A percentile compares a stretch with the other conserved stretches of the same genome.
These are phyloP conservation scores for Gremmenia infestans DNA, from an alignment of 2,329 filamentous ascomycete genomes.

Conservation along the genomic window DNA sequence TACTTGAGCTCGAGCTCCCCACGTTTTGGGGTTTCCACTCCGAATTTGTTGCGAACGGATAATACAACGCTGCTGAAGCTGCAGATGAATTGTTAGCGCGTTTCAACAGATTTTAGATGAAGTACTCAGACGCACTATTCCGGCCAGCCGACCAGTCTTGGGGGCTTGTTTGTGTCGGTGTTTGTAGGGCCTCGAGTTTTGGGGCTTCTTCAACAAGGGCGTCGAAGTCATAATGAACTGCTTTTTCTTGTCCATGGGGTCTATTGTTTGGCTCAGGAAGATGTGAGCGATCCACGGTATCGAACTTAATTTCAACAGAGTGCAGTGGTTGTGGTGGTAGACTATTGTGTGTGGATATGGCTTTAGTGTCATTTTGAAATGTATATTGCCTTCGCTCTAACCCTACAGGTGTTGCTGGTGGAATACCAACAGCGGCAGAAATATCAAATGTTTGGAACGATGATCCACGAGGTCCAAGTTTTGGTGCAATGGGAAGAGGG, in stretches of 20 bases:
- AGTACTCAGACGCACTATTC: constrained; percentile 12
- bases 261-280: constrained; percentile 12
- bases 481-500: constrained; percentile 12
- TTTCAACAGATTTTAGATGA: constrained; percentile 7
- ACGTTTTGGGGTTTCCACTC: constrained; percentile 2
- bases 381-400: constrained; percentile 4
- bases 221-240: constrained; percentile 25
- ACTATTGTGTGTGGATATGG: neutral
- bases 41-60: constrained; percentile 1
- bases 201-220: constrained; percentile 16
- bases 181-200: neutral
- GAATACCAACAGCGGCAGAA: neutral
- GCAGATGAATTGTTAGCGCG: constrained; percentile 11
- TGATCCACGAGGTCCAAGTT: constrained; percentile 2
- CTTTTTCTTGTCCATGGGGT: constrained; percentile 1
- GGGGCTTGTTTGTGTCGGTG: constrained; percentile 5
- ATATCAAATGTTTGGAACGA: constrained; percentile 1
- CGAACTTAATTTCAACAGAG: constrained; percentile 1
- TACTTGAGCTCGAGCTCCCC: neutral
- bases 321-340: neutral
- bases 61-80: constrained; percentile 12
- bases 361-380: constrained; percentile 1
- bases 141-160: constrained; percentile 13
- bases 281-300: constrained; percentile 19
- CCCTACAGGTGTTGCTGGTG: constrained; percentile 1